These are phyloP conservation scores for Colletotrichum sp. DNA, from an alignment of 2,329 filamentous ascomycete genomes.

Conservation along the genomic window DNA sequence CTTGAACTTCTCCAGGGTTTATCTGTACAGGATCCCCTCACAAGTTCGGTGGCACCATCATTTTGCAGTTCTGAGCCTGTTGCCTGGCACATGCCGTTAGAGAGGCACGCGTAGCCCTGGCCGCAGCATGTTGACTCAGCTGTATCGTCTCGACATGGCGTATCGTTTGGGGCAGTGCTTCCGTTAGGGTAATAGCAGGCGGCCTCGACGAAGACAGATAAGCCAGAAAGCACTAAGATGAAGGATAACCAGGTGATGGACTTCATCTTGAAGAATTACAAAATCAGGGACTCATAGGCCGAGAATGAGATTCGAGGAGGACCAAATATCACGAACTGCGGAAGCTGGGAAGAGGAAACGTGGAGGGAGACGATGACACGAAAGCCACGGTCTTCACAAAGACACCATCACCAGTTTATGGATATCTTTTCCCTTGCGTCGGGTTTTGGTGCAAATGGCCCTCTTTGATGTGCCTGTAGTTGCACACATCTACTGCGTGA, in stretches of 20 bases:
- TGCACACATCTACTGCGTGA: too few relatives aligned
- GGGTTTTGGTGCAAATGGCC: not conserved
- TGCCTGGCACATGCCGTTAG: constrained; percentile 36
- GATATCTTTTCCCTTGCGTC: not conserved
- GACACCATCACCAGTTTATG: not conserved
- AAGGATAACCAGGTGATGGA: rapidly evolving
- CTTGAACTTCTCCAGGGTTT: constrained; percentile 30
- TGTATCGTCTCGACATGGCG: constrained; percentile 31
- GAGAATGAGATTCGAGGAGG: rapidly evolving
- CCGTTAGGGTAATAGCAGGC: constrained; percentile 37
- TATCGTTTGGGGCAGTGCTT: constrained; percentile 30
- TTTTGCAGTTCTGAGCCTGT: constrained; percentile 28
- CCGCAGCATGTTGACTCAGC: constrained; percentile 37
- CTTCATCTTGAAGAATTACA: not conserved
- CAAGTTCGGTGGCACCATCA: constrained; percentile 26
- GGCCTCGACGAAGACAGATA: not conserved
- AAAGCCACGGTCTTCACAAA: not conserved
- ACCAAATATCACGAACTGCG: not conserved
- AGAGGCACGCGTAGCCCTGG: constrained; percentile 39
- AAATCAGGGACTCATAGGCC: not conserved
- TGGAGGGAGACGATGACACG: rapidly evolving
- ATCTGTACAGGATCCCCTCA: constrained; percentile 40
- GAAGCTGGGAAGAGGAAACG: rapidly evolving
- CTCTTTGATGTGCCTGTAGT: not conserved
- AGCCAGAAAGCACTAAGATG: not conserved